Evolutionary conservation across 768 basidiomycete genomes (phyloP), one percentile per base, ranked within the genome.

Genomic region (Tubosaeta sp.): DNA sequence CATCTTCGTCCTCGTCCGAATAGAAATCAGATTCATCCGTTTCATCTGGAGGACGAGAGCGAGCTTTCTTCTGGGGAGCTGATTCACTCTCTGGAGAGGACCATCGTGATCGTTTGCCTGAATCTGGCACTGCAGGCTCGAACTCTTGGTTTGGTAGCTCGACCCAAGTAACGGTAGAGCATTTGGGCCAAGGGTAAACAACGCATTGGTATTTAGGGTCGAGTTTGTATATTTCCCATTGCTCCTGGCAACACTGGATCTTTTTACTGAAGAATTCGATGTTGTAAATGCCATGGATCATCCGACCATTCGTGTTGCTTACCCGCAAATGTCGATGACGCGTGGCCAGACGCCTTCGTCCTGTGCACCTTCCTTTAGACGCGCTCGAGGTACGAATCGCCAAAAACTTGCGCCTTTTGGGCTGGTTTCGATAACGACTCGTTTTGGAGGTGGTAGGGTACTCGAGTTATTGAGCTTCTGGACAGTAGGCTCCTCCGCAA

Each of bases 141-240:
- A 30, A 32, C 10, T 25, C 48, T 46, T 52, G 54, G 46, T 45
- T 31, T 19, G 51, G 39, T 4, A 38, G 35, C 24, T 68, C 60
- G 30, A 59, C 49, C 54, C 51, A 55, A 38, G 46, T 54, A 30
- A 69, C 50, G 14, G 61, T 52, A 18, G 69, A 49, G 30, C 59
- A 61, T 42, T 71, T 65, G 9, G 79, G 76, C 46, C 69, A 67
- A 30, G 64, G 63, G 29, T 69, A 76, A 9, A 88, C 81, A 51
- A 71, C 67, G 61, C 88, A 91, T 21, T 79, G 77, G 57, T 90
- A 90, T n/a, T 68, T 65, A 3, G 84, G 81, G 61, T 91, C 89
- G 8, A 91, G 75, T 62, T 90, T 90, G 70, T 90, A 84, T 25
- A 90, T 82, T 54, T 91, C 89, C 89, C 89, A 91, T 64, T 90